Percentiles rank a stretch among this genome's conserved stretches.
These are phyloP conservation scores for Astathelohania contejeani DNA, from an alignment of 371 early-diverging fungal genomes.

Conservation along the genomic window DNA sequence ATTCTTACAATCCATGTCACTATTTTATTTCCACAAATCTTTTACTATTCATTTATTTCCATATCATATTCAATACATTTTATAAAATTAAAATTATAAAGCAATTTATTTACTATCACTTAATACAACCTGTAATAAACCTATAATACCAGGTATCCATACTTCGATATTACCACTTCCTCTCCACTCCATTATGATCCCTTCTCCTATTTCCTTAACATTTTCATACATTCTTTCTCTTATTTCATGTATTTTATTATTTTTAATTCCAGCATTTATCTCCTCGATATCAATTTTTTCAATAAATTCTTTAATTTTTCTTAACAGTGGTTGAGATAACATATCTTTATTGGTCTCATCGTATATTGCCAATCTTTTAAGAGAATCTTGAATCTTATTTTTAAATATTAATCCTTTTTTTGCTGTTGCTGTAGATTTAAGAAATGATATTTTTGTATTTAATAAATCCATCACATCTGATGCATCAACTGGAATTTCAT, in stretches of 20 bases:
- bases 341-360: not conserved
- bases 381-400: not conserved
- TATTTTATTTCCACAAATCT: no score
- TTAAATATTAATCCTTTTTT: conserved; percentile 1
- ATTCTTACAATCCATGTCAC: no score
- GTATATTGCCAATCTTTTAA: not conserved
- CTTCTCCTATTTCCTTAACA: not conserved
- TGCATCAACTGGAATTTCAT: no score
- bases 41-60: no score
- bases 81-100: no score
- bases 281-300: not conserved
- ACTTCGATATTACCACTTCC: not conserved
- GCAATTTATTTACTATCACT: no score
- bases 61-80: no score
- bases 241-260: not conserved
- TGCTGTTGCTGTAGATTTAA: not conserved
- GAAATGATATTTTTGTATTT: not conserved
- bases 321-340: not conserved
- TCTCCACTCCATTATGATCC: not conserved
- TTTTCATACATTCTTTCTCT: not conserved
- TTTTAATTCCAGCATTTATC: not conserved
- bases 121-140: not conserved
- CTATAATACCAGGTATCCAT: not conserved
- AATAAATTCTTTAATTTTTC: not conserved
- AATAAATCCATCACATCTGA: no score